Percentiles rank a stretch among this genome's conserved stretches.
Conservation (phyloP, 495 filamentous ascomycete genomes). For the Aspergillus egyptiacus region DNA sequence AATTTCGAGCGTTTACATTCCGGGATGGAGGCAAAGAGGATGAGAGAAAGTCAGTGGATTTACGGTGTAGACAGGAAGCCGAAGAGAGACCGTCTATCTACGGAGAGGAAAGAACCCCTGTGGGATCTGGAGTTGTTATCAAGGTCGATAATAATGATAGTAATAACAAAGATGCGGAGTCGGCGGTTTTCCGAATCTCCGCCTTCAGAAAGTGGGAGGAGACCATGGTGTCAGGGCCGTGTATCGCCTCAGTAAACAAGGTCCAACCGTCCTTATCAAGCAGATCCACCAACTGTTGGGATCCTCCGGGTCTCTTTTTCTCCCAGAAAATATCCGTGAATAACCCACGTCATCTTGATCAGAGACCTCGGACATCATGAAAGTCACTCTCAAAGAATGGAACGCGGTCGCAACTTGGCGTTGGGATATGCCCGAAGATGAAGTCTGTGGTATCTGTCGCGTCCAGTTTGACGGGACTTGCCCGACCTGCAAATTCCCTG, state of each 20-base stretch:
- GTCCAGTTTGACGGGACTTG: slow-evolving; percentile 97
- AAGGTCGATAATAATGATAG: slow-evolving; percentile 16
- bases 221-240: too few species aligned
- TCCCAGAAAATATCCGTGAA: neutral
- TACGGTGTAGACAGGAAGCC: slow-evolving; percentile 5
- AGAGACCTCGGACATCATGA: slow-evolving; percentile 64
- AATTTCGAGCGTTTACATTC: slow-evolving; percentile 24
- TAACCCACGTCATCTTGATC: slow-evolving; percentile 1
- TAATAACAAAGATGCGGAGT: slow-evolving; percentile 15
- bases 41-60: too few species aligned
- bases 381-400: slow-evolving; percentile 88
- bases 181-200: slow-evolving; percentile 6
- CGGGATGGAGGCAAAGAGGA: slow-evolving; percentile 8
- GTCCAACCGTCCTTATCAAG: slow-evolving; percentile 13
- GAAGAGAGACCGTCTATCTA: neutral
- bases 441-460: slow-evolving; percentile 97
- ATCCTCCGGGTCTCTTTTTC: slow-evolving; percentile 8
- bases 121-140: slow-evolving; percentile 1
- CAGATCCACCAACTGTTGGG: slow-evolving; percentile 20
- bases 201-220: slow-evolving; percentile 26
- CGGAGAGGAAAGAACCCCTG: slow-evolving; percentile 8
- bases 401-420: slow-evolving; percentile 92
- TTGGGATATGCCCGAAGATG: slow-evolving; percentile 97
- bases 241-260: too few species aligned
- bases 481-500: slow-evolving; percentile 95